Conservation (phyloP, 75 land plant genomes). For the Pinus tabuliformis region DNA sequence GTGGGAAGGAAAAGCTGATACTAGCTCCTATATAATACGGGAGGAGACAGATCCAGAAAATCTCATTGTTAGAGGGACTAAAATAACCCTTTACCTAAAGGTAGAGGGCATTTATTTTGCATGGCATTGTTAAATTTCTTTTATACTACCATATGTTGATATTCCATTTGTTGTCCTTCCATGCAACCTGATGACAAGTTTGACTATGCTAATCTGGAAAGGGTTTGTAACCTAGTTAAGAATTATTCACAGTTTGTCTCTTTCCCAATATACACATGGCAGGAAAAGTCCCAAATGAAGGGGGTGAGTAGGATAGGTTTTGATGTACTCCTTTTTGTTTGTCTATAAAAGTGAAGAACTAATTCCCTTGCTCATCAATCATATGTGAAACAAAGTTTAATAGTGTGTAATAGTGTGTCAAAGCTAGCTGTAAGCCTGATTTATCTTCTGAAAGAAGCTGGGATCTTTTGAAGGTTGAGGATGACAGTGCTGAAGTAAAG, state of each 20-base stretch:
- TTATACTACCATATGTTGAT: not conserved
- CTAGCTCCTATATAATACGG: slow-evolving; percentile 63
- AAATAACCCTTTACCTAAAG: slow-evolving; percentile 68
- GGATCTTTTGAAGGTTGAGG: slow-evolving; percentile 21
- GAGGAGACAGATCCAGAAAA: slow-evolving; percentile 88
- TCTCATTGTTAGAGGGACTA: slow-evolving; percentile 61
- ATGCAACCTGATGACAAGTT: slow-evolving; percentile 86
- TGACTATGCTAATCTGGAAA: slow-evolving; percentile 74
- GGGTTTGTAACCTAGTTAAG: slow-evolving; percentile 79
- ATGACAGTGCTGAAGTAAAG: slow-evolving; percentile 12
- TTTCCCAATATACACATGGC: slow-evolving; percentile 95
- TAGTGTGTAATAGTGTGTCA: not conserved
- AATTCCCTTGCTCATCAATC: not conserved
- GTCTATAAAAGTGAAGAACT: slow-evolving; percentile 1
- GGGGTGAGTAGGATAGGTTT: slow-evolving; percentile 47
- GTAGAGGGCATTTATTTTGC: slow-evolving; percentile 17
- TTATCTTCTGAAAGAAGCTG: slow-evolving; percentile 3
- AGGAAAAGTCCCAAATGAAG: slow-evolving; percentile 81
- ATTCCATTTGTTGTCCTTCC: not conserved
- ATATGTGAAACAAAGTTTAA: slow-evolving; percentile 4
- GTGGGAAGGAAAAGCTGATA: slow-evolving; percentile 78
- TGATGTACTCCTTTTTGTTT: not conserved
- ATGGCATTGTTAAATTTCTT: not conserved
- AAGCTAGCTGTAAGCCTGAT: slow-evolving; percentile 10
- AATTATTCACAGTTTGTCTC: slow-evolving; percentile 98